Evolutionary conservation across 1,284 basidiomycete genomes (phyloP).

Genomic region (Ustilago esculenta): DNA sequence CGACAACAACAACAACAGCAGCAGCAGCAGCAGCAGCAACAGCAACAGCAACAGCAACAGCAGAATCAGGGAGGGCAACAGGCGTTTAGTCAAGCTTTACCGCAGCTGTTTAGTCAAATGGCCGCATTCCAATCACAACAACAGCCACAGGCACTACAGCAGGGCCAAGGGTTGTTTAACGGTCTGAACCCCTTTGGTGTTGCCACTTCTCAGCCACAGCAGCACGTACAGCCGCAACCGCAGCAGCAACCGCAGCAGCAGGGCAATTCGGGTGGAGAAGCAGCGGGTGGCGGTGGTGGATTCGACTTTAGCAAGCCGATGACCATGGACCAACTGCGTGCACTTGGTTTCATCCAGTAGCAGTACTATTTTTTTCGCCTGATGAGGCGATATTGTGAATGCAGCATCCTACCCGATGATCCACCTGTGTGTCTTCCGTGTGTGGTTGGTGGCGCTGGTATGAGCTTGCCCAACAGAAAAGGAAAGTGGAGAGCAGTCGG

Average conservation of each 20-base stretch:
- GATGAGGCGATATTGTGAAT: no score
- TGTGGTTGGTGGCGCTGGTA: no score
- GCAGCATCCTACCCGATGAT: no score
- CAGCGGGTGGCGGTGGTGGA: not conserved
- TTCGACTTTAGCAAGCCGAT: constrained; percentile 43
- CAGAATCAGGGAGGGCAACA: constrained; percentile 11
- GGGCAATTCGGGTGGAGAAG: not conserved
- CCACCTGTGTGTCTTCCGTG: no score
- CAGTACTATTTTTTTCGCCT: no score
- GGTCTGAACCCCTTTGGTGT: constrained; percentile 3
- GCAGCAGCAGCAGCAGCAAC: no score
- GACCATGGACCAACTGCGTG: constrained; percentile 44
- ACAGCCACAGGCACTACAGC: constrained; percentile 12
- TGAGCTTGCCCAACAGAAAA: no score
- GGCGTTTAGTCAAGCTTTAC: constrained; percentile 5
- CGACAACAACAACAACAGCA: constrained; percentile 9
- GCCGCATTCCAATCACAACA: not conserved
- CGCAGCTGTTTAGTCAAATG: constrained; percentile 15
- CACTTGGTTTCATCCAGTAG: constrained; percentile 40
- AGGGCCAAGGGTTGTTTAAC: constrained; percentile 15
- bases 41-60: constrained; percentile 10
- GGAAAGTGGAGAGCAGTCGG: no score
- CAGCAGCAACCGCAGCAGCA: constrained; percentile 15
- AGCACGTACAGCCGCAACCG: not conserved
- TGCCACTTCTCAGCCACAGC: constrained; percentile 6